These are phyloP conservation scores for Calonectria leucothoes DNA, from an alignment of 2,329 filamentous ascomycete species.

Conservation along the genomic window DNA sequence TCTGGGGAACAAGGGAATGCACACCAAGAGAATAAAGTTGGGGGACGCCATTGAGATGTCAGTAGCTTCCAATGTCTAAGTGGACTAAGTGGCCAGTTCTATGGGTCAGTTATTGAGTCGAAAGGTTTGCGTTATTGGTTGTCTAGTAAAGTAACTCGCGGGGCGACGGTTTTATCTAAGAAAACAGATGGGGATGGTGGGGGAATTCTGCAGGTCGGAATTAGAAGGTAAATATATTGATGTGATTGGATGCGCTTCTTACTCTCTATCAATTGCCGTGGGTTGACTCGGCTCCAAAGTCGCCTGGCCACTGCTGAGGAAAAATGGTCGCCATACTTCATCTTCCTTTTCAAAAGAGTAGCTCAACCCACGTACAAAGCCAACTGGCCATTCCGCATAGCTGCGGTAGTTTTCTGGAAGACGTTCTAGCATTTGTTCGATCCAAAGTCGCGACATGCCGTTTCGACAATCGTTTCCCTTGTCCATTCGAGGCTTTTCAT, in stretches of 20 bases:
- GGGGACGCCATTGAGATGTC: slow-evolving; percentile 26
- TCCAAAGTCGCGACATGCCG: slow-evolving; percentile 52
- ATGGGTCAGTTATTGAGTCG: not conserved
- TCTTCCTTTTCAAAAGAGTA: slow-evolving; percentile 36
- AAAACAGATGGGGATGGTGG: not conserved
- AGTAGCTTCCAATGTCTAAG: not conserved
- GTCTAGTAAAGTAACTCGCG: not conserved
- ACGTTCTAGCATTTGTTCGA: slow-evolving; percentile 46
- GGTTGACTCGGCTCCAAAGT: slow-evolving; percentile 9
- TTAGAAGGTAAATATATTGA: not conserved
- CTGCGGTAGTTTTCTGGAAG: slow-evolving; percentile 45
- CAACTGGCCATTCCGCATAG: slow-evolving; percentile 49
- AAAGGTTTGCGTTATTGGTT: not conserved
- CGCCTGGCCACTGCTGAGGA: slow-evolving; percentile 28
- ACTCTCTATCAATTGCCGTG: slow-evolving; percentile 3
- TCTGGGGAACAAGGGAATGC: slow-evolving; percentile 40
- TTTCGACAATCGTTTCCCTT: slow-evolving; percentile 37
- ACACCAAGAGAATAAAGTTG: not conserved
- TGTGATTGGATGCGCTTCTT: not conserved
- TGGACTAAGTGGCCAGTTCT: not conserved
- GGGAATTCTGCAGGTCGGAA: not conserved
- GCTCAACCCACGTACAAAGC: slow-evolving; percentile 35
- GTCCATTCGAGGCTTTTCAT: not conserved
- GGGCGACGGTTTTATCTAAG: not conserved
- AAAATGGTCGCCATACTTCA: slow-evolving; percentile 38